Evolutionary conservation across 2,329 filamentous ascomycete species (phyloP).

Genomic region (Colletotrichum theobromicola): DNA sequence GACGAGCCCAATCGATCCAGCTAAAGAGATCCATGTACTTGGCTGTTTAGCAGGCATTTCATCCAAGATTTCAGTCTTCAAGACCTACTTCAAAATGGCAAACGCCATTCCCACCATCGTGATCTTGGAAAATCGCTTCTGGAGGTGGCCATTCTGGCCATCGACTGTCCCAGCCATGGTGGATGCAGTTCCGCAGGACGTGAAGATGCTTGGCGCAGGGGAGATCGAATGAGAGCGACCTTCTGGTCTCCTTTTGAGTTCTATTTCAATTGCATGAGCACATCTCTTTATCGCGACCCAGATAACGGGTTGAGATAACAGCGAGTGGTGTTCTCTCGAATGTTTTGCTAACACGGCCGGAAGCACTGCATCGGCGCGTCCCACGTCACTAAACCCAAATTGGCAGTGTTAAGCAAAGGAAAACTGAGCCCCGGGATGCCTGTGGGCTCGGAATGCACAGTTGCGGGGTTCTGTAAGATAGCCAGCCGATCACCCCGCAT

Average conservation of each 20-base stretch:
- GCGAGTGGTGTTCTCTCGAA: neutral
- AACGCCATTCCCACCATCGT: constrained; percentile 50
- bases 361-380: neutral
- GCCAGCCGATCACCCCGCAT: neutral
- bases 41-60: neutral
- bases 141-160: constrained; percentile 32
- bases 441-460: neutral
- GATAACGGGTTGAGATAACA: neutral
- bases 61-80: neutral
- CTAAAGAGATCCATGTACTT: constrained; percentile 45
- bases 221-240: neutral
- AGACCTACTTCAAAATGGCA: constrained; percentile 44
- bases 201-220: neutral
- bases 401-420: constrained; percentile 8
- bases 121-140: constrained; percentile 41
- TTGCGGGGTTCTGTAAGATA: neutral
- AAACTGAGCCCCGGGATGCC: neutral
- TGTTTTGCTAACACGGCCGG: neutral
- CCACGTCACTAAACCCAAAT: neutral
- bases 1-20: constrained; percentile 45
- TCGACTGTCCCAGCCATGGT: neutral
- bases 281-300: neutral
- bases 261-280: neutral
- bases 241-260: neutral
- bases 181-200: neutral